Base-by-base conservation (phyloP, 1,284 basidiomycete species). In the Sparassis latifolia region DNA sequence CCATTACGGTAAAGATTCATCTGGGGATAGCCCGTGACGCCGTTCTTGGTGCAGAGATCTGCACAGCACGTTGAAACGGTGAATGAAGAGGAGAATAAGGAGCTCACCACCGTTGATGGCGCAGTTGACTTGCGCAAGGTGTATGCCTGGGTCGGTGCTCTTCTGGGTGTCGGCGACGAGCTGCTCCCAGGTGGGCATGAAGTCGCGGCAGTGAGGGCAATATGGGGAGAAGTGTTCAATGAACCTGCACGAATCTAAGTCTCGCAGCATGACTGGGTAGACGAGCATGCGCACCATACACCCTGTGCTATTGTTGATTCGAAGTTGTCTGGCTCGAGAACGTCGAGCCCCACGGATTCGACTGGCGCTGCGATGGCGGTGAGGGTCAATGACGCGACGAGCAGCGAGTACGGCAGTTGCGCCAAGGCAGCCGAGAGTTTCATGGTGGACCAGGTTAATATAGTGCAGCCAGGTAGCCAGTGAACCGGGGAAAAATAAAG, bases 111-210 rank as follows among this genome's bases (percentile, higher is more conserved):
- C 91, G 63, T 92, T 75, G 3, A 86, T 75, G 0, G 84, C 76
- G 63, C 94, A 97, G 67, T 96, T 85, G 42, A 97, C 85, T 63
- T 93, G 92, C 0, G 87, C 92, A 52, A 94, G 76, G 50, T 80
- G 77, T 9, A 96, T 81, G 6, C 75, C 74, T 0, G 84, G 76
- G 59, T 78, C 66, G 39, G 76, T 67, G 38, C 78, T 72, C 42
- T 68, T 65, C 52, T 80, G 74, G 50, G 80, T 81, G 37, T 86
- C 77, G 31, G 71, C 66, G 1, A 79, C 79, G 3, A 97, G 73
- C 45, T 84, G 70, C 37, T 80, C 74, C 93, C 95, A 99, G 33
- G 85, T 92, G 0, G 94, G 91, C 6, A 83, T 80, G 58, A 94
- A 92, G 0, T 68, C 59, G 40, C 74, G 76, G 67, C 92, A 94